Percentiles rank a stretch among this genome's conserved stretches.
Conservation (phyloP, 2,329 filamentous ascomycete species). For the Mycosphaerella sp. region DNA sequence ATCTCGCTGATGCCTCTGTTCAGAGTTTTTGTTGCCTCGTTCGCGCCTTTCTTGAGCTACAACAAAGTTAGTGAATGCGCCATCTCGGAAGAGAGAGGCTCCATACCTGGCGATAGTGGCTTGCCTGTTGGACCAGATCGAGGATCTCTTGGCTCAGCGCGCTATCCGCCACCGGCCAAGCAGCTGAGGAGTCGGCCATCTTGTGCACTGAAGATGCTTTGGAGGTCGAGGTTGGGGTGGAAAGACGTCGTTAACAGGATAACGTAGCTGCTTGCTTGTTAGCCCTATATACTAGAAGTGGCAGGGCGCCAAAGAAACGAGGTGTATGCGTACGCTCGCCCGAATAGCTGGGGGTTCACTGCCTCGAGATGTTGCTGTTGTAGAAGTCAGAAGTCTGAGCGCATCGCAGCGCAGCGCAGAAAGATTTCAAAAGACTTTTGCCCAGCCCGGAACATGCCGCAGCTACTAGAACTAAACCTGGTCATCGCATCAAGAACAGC, state of each 20-base stretch:
- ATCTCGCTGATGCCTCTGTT: slow-evolving; percentile 89
- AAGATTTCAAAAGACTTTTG: background rate
- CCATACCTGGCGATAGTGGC: slow-evolving; percentile 35
- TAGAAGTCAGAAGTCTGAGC: background rate
- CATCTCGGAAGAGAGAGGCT: background rate
- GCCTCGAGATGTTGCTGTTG: slow-evolving; percentile 23
- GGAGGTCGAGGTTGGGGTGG: slow-evolving; percentile 3
- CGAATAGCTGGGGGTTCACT: slow-evolving; percentile 31
- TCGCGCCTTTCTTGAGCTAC: slow-evolving; percentile 84
- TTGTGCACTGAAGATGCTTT: slow-evolving; percentile 13
- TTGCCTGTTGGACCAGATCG: slow-evolving; percentile 52
- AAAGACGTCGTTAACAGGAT: background rate
- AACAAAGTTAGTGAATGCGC: background rate
- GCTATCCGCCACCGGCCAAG: slow-evolving; percentile 40
- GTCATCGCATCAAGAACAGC: slow-evolving; percentile 6
- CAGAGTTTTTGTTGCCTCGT: slow-evolving; percentile 79
- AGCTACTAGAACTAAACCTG: background rate
- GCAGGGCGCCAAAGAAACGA: background rate
- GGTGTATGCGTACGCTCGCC: slow-evolving; percentile 29
- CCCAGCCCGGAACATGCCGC: too few species aligned
- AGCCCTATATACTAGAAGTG: too few species aligned
- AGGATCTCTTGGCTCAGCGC: slow-evolving; percentile 46
- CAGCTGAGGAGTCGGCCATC: slow-evolving; percentile 47
- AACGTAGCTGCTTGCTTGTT: background rate
- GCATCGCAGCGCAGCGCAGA: background rate